Evolutionary conservation across 352 stramenopile genomes (phyloP), one percentile per base, ranked within the genome.

Genomic region (Pythium vanterpoolii): DNA sequence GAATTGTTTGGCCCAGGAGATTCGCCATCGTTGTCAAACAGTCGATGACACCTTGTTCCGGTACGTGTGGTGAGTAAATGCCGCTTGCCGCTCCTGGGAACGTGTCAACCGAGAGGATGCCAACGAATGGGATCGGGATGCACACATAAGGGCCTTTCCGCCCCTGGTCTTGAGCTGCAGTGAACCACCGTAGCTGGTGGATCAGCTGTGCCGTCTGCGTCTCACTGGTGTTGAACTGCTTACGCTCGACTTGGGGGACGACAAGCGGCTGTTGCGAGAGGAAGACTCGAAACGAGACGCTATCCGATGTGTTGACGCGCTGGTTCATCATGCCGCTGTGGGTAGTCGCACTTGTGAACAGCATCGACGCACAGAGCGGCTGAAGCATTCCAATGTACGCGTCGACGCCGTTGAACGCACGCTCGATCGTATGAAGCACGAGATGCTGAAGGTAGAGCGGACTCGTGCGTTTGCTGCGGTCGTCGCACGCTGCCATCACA

Each of bases 81-180:
- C 81, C 81, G 21, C 76, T 63, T 0, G 75, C 72, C 33, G 77
- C 77, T n/a, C 82, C 82, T 3, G 75, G 61, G 26, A 94, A 90
- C 18, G 71, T 76, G 21, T 91, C 82, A 4, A 90, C 74, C 0
- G 71, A 77, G 6, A 93, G 59, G 4, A 92, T 51, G 0, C 84
- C 84, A 0, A 91, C 64, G 33, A 79, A 92, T 36, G 84, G 82
- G 39, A 93, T 87, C 9, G 84, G 79, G 5, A 90, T 71, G 21
- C 74, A 89, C 2, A 90, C 68, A 48, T 87, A 91, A 0, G 77
- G 62, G 4, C 80, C 74, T 1, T 56, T 59, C 3, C 50, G 48
- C 38, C 55, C 54, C n/a, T 60, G 53, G 10, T 24, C 38, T 46
- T 69, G 61, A 1, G 34, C 28, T 13, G 62, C 42, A n/a, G 56